Evolutionary conservation across 129 eudicot genomes (phyloP), one percentile per base, ranked within the genome.

Genomic region (Pseudognaphalium luteoalbum): DNA sequence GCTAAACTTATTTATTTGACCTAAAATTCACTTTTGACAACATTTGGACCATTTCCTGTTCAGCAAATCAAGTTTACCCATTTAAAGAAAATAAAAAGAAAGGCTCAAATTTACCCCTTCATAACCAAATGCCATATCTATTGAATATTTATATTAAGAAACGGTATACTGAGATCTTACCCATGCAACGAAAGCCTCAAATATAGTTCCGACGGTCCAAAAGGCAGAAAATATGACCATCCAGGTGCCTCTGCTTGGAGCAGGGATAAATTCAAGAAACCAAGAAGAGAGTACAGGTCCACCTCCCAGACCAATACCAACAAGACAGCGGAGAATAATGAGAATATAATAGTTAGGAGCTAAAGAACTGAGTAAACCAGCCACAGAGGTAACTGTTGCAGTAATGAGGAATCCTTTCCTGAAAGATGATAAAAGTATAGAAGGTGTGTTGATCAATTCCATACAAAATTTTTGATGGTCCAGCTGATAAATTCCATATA

Each of bases 201-300:
- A 76, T 76, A 91, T 88, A 41, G 97, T 91, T 68, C 97, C 93
- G 57, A 91, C 68, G 5, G 93, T 88, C 97, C 97, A 91, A 82
- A 88, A 91, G 42, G 89, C 80, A 1, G 93, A 83, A 79, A 88
- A 90, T 20, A 88, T 71, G 61, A 86, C 91, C 96, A 90, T 90
- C 93, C 93, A 91, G 42, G 64, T 78, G 80, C 97, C 97, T 76
- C 93, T 77, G 16, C 87, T 88, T 79, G 86, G 87, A 73, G 87
- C 83, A 44, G 93, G 93, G 68, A 91, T 81, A 66, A 90, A 90
- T 79, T 90, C 96, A 15, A 90, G 79, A 86, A 86, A 90, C 96
- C 96, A 90, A 29, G 93, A 82, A 52, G 91, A 74, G 78, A 86
- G 85, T 52, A 90, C 96, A 59, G 88, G 91, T 63, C 91, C 96